phyloP scores from a whole-genome alignment of 2,329 filamentous ascomycete species.

The Epichloe glyceriae region DNA sequence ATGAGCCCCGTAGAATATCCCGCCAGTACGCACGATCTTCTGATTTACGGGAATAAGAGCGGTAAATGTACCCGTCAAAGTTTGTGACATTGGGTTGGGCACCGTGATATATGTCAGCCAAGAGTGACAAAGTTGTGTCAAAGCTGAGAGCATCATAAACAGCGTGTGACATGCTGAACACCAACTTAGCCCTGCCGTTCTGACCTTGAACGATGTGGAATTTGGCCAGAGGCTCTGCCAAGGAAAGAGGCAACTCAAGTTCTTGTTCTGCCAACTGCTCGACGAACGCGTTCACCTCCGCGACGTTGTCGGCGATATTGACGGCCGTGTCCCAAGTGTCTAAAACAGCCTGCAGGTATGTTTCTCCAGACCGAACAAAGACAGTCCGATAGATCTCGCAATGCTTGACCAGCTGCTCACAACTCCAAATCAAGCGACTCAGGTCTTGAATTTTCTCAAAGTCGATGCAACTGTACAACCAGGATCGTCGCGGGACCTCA shows the following conservation, averaged over 20 bases:
- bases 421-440: neutral
- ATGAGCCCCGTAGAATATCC: no score
- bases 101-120: neutral
- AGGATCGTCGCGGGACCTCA: no score
- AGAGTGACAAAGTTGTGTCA: neutral
- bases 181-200: neutral
- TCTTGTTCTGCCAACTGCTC: no score
- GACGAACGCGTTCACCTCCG: no score
- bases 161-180: neutral
- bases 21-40: no score
- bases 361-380: neutral
- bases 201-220: no score
- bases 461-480: no score
- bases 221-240: no score
- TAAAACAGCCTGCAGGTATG: neutral
- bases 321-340: neutral
- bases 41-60: no score
- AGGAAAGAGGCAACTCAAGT: no score
- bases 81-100: constrained; percentile 15
- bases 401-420: neutral
- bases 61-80: neutral
- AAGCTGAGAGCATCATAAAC: neutral
- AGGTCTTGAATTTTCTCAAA: neutral
- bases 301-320: neutral
- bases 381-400: neutral